These are phyloP conservation scores for Didymella sp. DNA, from an alignment of 2,329 filamentous ascomycete genomes.

Conservation along the genomic window DNA sequence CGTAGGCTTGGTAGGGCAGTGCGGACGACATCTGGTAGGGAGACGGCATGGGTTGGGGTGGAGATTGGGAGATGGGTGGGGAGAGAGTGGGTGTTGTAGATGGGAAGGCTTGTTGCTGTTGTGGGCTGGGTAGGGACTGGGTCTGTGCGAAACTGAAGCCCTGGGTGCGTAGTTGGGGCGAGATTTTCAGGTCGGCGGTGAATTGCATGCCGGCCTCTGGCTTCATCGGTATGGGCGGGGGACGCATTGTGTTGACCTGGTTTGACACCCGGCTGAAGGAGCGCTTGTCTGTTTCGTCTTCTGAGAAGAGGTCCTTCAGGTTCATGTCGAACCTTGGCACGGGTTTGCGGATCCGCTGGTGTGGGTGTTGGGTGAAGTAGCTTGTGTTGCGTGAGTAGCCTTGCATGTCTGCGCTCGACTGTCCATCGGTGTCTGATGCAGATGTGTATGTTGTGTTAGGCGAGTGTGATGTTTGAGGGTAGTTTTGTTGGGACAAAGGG, in stretches of 20 bases:
- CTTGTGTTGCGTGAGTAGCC: constrained; percentile 29
- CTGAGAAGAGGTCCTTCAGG: constrained; percentile 48
- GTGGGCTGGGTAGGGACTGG: constrained; percentile 23
- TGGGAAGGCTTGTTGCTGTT: constrained; percentile 30
- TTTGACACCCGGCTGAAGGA: constrained; percentile 49
- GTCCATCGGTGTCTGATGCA: constrained; percentile 38
- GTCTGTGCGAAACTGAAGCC: constrained; percentile 26
- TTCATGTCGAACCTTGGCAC: constrained; percentile 64
- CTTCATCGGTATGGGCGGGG: constrained; percentile 41
- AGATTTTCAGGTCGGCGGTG: constrained; percentile 42
- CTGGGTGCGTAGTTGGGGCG: constrained; percentile 46
- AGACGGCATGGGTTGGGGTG: constrained; percentile 22
- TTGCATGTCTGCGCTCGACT: constrained; percentile 41
- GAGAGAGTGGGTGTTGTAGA: constrained; percentile 30
- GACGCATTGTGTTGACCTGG: constrained; percentile 43
- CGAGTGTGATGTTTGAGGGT: constrained; percentile 30
- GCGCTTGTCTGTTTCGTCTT: constrained; percentile 50
- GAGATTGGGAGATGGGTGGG: constrained; percentile 30
- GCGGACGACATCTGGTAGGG: constrained; percentile 42
- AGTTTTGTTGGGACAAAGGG: constrained; percentile 28
- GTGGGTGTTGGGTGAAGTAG: constrained; percentile 32
- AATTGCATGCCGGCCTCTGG: constrained; percentile 34
- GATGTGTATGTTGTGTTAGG: constrained; percentile 36
- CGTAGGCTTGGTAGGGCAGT: constrained; percentile 41
- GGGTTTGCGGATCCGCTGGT: constrained; percentile 49